Conservation (phyloP, 108 stramenopile genomes). For the Epithemia pelagica region DNA sequence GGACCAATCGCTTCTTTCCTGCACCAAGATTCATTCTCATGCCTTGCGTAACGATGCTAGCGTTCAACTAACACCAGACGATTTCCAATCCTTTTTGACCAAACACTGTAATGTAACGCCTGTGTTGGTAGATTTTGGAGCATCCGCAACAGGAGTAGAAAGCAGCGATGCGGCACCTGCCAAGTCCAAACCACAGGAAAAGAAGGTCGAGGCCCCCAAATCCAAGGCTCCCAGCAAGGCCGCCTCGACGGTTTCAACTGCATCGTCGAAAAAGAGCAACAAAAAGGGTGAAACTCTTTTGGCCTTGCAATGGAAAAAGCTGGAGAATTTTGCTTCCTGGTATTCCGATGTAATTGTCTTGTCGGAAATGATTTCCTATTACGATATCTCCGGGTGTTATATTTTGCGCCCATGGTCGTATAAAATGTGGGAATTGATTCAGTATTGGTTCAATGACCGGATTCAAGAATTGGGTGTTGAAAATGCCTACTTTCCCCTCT, state of each 20-base stretch:
- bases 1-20: conserved; percentile 59
- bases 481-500: conserved; percentile 98
- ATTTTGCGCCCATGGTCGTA: conserved; percentile 98
- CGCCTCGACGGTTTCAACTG: not conserved
- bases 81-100: conserved; percentile 51
- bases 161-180: conserved; percentile 24
- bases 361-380: conserved; percentile 99
- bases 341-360: conserved; percentile 96
- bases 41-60: conserved; percentile 87
- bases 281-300: conserved; percentile 78
- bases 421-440: conserved; percentile 98
- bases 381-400: conserved; percentile 98
- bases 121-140: conserved; percentile 55
- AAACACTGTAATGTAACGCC: conserved; percentile 48
- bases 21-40: conserved; percentile 70
- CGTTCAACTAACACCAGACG: conserved; percentile 50
- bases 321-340: conserved; percentile 96
- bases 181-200: conserved; percentile 24
- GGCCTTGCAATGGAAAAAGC: conserved; percentile 79
- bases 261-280: conserved; percentile 13
- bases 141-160: conserved; percentile 10
- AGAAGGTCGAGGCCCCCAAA: conserved; percentile 14
- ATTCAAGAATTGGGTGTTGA: conserved; percentile 87
- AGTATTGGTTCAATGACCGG: conserved; percentile 89
- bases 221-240: conserved; percentile 11